Conservation (phyloP, 164 flowering plant species). For the Vitis labrusca region DNA sequence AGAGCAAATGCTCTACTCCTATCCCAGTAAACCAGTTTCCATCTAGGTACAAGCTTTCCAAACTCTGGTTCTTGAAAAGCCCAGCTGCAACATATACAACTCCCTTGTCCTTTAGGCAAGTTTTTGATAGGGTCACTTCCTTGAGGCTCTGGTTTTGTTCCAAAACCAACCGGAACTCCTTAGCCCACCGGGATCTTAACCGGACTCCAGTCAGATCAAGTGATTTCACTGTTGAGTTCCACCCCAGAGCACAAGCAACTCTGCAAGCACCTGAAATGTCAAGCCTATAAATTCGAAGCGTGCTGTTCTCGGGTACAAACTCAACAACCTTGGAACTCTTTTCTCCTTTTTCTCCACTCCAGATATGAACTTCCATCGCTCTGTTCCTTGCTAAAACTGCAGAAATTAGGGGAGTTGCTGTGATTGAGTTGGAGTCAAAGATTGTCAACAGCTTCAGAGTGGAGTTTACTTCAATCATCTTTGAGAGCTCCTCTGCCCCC, state of each 20-base stretch:
- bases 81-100: constrained; percentile 88
- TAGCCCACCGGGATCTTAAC: constrained; percentile 83
- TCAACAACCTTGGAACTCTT: constrained; percentile 77
- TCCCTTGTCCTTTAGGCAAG: constrained; percentile 78
- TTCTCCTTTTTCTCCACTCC: constrained; percentile 58
- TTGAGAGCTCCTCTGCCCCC: constrained; percentile 92
- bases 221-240: constrained; percentile 71
- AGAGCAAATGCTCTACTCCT: constrained; percentile 84
- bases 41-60: constrained; percentile 64
- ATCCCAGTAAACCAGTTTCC: constrained; percentile 76
- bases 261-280: constrained; percentile 67
- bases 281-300: constrained; percentile 64
- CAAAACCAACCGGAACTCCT: constrained; percentile 74
- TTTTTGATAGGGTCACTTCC: constrained; percentile 73
- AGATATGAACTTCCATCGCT: constrained; percentile 80
- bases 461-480: constrained; percentile 87
- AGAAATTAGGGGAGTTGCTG: constrained; percentile 80
- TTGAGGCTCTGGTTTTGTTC: constrained; percentile 74
- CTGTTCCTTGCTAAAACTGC: constrained; percentile 83
- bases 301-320: constrained; percentile 66
- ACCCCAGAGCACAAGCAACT: constrained; percentile 73
- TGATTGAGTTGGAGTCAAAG: constrained; percentile 62
- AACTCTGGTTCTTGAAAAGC: constrained; percentile 66
- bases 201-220: constrained; percentile 84
- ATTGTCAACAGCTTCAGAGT: constrained; percentile 65